phyloP scores from a whole-genome alignment of 495 filamentous ascomycete species.

The Letharia columbiana region DNA sequence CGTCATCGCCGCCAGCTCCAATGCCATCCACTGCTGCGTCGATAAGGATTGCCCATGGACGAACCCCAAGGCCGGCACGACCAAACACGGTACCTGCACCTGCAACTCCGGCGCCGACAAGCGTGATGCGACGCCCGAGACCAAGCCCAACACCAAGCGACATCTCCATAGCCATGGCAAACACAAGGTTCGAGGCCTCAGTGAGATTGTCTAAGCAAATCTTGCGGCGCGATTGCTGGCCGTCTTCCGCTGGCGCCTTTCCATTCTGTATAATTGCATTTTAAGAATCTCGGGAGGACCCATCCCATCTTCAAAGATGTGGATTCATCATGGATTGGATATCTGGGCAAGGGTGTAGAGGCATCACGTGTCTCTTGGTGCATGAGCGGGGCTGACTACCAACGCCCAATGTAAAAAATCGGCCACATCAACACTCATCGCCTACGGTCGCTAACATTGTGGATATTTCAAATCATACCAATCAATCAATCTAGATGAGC shows the following conservation, averaged over 20 bases:
- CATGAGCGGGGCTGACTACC: too few species aligned
- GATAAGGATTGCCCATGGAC: neutral
- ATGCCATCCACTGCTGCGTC: neutral
- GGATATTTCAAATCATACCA: neutral
- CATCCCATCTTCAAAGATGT: neutral
- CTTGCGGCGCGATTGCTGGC: neutral
- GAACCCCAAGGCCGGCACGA: neutral
- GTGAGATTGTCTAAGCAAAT: neutral
- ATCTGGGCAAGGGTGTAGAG: neutral
- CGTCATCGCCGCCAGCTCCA: constrained; percentile 2
- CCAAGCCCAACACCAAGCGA: neutral
- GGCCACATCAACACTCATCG: neutral
- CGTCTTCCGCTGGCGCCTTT: neutral
- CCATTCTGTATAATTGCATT: neutral
- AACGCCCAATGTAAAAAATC: too few species aligned
- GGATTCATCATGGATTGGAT: neutral
- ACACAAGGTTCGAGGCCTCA: neutral
- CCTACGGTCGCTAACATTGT: neutral
- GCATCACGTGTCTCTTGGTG: neutral
- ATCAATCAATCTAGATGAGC: neutral
- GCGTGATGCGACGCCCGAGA: neutral
- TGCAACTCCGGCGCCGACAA: neutral
- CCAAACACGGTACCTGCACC: neutral
- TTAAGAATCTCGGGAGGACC: neutral
- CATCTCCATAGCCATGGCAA: neutral